A percentile compares a stretch with the other conserved stretches of the same genome.
These are phyloP conservation scores for Botryosphaeria dothidea DNA, from an alignment of 2,329 filamentous ascomycete genomes.

Conservation along the genomic window DNA sequence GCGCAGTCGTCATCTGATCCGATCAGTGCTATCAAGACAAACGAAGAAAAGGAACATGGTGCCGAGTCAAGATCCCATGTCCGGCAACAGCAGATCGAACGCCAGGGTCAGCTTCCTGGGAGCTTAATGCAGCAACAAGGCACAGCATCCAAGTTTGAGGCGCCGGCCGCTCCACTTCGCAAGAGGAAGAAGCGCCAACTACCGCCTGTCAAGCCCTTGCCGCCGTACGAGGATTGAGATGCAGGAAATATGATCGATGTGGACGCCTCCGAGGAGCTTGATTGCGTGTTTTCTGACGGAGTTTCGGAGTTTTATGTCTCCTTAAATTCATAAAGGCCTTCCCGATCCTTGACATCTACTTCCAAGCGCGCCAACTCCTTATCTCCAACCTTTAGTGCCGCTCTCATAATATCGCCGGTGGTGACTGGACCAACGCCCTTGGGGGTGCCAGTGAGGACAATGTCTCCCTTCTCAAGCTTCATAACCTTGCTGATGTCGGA, in stretches of 20 bases:
- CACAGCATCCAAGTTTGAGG: background rate
- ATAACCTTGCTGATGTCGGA: slow-evolving; percentile 94
- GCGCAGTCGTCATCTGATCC: background rate
- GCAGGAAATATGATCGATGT: background rate
- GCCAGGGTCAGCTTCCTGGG: background rate
- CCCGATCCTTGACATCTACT: slow-evolving; percentile 78
- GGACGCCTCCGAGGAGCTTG: background rate
- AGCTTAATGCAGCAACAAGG: background rate
- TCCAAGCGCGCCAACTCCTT: slow-evolving; percentile 82
- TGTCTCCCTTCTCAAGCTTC: slow-evolving; percentile 87
- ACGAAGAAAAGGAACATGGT: background rate
- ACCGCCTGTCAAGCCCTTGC: background rate
- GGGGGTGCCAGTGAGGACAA: slow-evolving; percentile 94
- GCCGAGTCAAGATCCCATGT: no score
- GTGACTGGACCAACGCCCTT: slow-evolving; percentile 89
- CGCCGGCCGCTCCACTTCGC: background rate
- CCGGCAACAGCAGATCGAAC: background rate
- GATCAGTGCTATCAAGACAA: background rate
- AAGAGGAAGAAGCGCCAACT: background rate
- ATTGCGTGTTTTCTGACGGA: background rate
- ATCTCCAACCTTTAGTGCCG: slow-evolving; percentile 67
- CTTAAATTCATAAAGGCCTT: slow-evolving; percentile 72
- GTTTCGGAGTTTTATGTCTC: slow-evolving; percentile 42
- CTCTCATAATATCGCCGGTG: slow-evolving; percentile 83
- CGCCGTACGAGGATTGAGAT: background rate